phyloP scores from a whole-genome alignment of 1,139 yeast species.

The Yarrowia galli region DNA sequence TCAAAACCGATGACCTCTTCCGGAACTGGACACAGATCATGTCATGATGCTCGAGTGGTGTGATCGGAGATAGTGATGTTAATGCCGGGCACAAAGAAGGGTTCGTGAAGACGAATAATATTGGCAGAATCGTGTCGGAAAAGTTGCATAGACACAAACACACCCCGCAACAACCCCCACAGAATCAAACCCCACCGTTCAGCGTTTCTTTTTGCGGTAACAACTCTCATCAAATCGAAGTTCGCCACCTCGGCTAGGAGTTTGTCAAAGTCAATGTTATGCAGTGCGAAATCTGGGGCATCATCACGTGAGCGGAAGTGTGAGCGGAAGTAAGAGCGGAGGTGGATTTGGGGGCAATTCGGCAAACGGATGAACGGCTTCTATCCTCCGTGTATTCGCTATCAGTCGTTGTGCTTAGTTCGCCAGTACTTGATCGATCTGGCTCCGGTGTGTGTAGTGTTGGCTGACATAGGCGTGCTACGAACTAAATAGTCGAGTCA shows the following conservation, averaged over 20 bases:
- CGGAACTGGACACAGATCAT: not conserved
- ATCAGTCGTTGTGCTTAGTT: too few relatives aligned
- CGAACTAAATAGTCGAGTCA: too few relatives aligned
- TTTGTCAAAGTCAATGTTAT: not conserved
- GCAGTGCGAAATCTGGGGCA: not conserved
- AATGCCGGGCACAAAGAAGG: not conserved
- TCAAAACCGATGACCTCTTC: too few relatives aligned
- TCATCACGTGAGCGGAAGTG: not conserved
- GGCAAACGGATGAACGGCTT: not conserved
- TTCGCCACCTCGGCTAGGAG: slow-evolving; percentile 15
- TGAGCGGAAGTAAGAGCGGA: too few relatives aligned
- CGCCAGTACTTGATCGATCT: too few relatives aligned
- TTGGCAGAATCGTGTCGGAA: not conserved
- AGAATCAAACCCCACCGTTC: not conserved
- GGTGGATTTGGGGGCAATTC: not conserved
- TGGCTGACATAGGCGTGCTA: too few relatives aligned
- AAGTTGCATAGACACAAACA: not conserved
- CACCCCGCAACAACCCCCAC: not conserved
- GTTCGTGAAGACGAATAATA: not conserved
- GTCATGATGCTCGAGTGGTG: not conserved
- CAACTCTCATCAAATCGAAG: not conserved
- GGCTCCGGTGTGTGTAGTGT: too few relatives aligned
- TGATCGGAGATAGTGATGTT: not conserved
- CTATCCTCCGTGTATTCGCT: too few relatives aligned
- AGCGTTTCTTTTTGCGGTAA: not conserved